These are phyloP conservation scores for Hymenoscyphus albidus DNA, from an alignment of 2,329 filamentous ascomycete genomes.

Conservation along the genomic window DNA sequence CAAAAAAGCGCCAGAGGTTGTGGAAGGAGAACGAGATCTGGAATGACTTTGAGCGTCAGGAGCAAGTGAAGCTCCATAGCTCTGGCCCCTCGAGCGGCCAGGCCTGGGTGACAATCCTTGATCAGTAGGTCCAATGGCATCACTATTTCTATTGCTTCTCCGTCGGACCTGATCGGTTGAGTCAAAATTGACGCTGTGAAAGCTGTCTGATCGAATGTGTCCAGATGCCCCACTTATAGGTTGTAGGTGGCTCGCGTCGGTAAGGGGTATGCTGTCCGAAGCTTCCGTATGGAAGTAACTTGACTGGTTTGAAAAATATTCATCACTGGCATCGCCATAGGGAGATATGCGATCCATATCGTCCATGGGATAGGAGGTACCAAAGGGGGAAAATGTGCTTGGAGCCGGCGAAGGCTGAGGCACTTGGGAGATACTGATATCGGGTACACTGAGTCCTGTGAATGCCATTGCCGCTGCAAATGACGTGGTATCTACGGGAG, in stretches of 20 bases:
- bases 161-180: slow-evolving; percentile 36
- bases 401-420: slow-evolving; percentile 24
- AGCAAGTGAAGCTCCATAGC: slow-evolving; percentile 53
- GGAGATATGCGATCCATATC: slow-evolving; percentile 28
- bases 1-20: slow-evolving; percentile 60
- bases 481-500: slow-evolving; percentile 31
- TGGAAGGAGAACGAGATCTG: slow-evolving; percentile 56
- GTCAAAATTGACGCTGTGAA: slow-evolving; percentile 52
- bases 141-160: slow-evolving; percentile 50
- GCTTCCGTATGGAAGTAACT: slow-evolving; percentile 39
- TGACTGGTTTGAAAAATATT: slow-evolving; percentile 12
- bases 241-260: slow-evolving; percentile 51
- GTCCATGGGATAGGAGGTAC: slow-evolving; percentile 24
- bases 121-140: slow-evolving; percentile 59
- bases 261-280: slow-evolving; percentile 58
- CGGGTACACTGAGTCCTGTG: slow-evolving; percentile 34
- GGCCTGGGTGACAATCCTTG: slow-evolving; percentile 40
- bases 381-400: slow-evolving; percentile 24
- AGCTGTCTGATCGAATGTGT: slow-evolving; percentile 46
- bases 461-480: slow-evolving; percentile 36
- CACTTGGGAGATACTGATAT: slow-evolving; percentile 32
- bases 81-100: slow-evolving; percentile 47
- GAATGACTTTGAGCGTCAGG: slow-evolving; percentile 42
- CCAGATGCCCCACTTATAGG: slow-evolving; percentile 49
- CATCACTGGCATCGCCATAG: slow-evolving; percentile 28